Evolutionary conservation across 371 early-diverging fungal species (phyloP).

Genomic region (Mortierella sp.): DNA sequence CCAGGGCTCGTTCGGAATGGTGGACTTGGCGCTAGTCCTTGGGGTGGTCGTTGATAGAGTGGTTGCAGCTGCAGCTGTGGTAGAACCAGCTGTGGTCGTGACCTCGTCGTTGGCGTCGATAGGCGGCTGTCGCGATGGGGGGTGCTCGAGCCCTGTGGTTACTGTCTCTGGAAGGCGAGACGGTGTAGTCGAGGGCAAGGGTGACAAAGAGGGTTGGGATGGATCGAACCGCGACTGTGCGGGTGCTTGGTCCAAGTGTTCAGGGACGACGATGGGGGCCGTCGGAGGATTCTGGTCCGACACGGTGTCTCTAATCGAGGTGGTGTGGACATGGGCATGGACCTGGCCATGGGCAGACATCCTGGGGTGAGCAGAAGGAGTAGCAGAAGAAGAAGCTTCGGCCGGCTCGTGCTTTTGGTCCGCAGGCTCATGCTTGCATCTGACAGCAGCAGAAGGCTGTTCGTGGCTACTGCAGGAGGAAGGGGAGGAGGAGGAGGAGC

Average conservation of each 20-base stretch:
- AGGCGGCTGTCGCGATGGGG: too few relatives aligned
- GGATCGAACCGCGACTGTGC: neutral
- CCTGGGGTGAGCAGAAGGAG: neutral
- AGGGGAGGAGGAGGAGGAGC: neutral
- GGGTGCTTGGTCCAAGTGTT: neutral
- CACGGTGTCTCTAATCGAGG: neutral
- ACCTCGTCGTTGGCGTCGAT: too few relatives aligned
- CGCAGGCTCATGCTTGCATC: conserved; percentile 34
- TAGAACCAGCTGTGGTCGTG: too few relatives aligned
- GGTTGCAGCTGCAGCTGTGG: too few relatives aligned
- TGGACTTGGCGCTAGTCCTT: too few relatives aligned
- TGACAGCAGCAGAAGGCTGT: conserved; percentile 13
- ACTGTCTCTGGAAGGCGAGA: too few relatives aligned
- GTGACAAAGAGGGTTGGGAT: neutral
- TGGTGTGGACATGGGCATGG: neutral
- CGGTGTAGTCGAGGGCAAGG: conserved; percentile 1
- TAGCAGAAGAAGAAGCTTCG: neutral
- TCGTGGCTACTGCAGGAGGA: neutral
- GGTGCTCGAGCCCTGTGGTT: too few relatives aligned
- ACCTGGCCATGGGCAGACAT: neutral
- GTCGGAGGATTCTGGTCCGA: neutral
- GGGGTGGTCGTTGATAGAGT: too few relatives aligned
- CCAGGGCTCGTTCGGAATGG: too few relatives aligned
- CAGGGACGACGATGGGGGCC: neutral
- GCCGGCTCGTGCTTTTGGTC: conserved; percentile 20